Base-by-base conservation (phyloP, 1,139 yeast genomes). In the Diutina rugosa region DNA sequence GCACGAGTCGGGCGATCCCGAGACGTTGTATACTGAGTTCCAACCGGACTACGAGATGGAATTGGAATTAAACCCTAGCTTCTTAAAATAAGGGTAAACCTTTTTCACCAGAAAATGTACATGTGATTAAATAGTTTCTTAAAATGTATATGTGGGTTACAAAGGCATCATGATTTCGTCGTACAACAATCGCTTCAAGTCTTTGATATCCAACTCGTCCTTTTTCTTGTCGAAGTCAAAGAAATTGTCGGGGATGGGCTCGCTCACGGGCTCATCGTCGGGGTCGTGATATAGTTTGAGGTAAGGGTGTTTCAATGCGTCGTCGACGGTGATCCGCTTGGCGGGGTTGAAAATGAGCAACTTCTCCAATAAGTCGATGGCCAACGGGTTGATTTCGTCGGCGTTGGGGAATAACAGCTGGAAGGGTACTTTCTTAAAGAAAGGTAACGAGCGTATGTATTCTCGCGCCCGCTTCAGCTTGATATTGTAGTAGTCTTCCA, bases 401-500 rank as follows among this genome's bases (percentile, higher is more conserved):
- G 59, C 57, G 46, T 59, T 61, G 12, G 62, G 59, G 64, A 84
- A 82, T 53, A 85, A 67, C 56, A 77, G 71, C 32, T 69, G 65
- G 62, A 87, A 77, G 21, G 86, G 81, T 2, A 80, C 73, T 62
- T 77, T 80, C 61, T 80, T 77, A 63, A 80, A 76, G 67, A 81
- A 80, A 48, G 95, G 95, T 61, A 90, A 77, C 29, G 89, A 77
- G 55, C 85, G 75, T 58, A 93, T 86, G 69, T 93, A 93, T 63
- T 88, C 95, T 58, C 95, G 78, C 0, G 98, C 98, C 52, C 97
- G 78, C 63, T 82, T 81, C 59, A 90, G 84, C 69, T 87, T 89
- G 64, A 93, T 87, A 59, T 87, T 83, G 64, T 80, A 79, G 69
- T 88, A 82, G 65, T 90, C 97, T 61, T 87, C 93, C 72, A 82